Evolutionary conservation across 2,329 filamentous ascomycete genomes (phyloP).

Genomic region (Geosmithia morbida): DNA sequence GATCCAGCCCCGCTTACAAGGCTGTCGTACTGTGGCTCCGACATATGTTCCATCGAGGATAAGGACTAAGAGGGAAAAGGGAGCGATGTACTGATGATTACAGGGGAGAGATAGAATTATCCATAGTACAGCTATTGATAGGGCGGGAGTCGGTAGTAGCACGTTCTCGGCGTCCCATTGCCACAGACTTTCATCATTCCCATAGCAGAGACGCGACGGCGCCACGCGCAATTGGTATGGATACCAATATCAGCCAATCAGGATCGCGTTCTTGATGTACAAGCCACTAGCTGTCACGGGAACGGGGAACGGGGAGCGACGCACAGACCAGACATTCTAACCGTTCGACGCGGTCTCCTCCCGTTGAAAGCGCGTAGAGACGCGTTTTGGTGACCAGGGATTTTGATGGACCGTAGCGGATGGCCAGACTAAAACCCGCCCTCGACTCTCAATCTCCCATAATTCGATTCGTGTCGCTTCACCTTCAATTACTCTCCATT

Average conservation of each 20-base stretch:
- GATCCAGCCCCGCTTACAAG: neutral
- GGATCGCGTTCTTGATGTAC: neutral
- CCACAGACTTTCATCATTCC: neutral
- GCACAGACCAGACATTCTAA: neutral
- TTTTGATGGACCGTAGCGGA: neutral
- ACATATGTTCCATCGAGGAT: neutral
- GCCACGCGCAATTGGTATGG: neutral
- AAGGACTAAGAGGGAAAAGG: neutral
- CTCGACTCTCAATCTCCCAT: neutral
- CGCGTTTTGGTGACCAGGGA: neutral
- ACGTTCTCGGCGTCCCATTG: neutral
- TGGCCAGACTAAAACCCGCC: neutral
- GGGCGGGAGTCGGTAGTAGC: too few species aligned
- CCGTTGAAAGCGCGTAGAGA: neutral
- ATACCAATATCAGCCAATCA: neutral
- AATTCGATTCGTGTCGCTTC: neutral
- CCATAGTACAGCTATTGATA: too few species aligned
- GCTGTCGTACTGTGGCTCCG: neutral
- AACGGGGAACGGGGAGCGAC: neutral
- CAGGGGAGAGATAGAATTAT: neutral
- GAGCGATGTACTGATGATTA: neutral
- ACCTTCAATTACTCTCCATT: neutral
- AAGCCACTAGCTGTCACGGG: neutral
- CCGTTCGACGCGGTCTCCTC: neutral
- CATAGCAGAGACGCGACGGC: neutral